Evolutionary conservation across 108 stramenopile genomes (phyloP).

Genomic region (Seminavis robusta): DNA sequence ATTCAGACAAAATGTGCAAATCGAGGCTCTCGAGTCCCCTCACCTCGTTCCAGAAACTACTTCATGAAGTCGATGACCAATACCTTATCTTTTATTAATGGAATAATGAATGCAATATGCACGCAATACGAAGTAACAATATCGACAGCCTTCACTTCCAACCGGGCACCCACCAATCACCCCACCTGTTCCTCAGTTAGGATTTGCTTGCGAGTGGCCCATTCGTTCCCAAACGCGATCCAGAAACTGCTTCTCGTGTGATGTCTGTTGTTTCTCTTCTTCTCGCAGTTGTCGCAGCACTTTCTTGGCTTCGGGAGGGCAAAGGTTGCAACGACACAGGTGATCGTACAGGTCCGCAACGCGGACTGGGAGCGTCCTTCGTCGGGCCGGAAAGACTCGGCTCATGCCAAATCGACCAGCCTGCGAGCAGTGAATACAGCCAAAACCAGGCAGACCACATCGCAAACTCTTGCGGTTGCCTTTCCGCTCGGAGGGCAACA

Average conservation of each 20-base stretch:
- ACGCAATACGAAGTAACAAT: no score
- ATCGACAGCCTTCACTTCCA: no score
- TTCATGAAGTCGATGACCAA: no score
- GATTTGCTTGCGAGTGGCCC: no score
- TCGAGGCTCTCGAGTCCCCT: no score
- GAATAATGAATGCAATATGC: no score
- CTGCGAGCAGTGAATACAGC: slow-evolving; percentile 32
- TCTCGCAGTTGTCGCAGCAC: slow-evolving; percentile 15
- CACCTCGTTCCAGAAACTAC: no score
- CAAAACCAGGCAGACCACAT: slow-evolving; percentile 31
- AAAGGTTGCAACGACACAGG: slow-evolving; percentile 28
- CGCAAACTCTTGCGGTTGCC: slow-evolving; percentile 31
- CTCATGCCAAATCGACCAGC: slow-evolving; percentile 14
- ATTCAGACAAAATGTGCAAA: no score
- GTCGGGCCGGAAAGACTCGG: slow-evolving; percentile 36
- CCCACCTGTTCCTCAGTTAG: no score
- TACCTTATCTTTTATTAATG: no score
- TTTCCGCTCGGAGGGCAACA: slow-evolving; percentile 18
- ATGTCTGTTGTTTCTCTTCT: no score
- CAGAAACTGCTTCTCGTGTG: slow-evolving; percentile 17
- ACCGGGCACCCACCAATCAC: no score
- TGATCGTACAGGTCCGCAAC: slow-evolving; percentile 41
- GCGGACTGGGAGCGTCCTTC: slow-evolving; percentile 35
- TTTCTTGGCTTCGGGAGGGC: slow-evolving; percentile 23
- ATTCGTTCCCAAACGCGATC: slow-evolving; percentile 37